These are phyloP conservation scores for Abrus pulchellus DNA, from an alignment of 306 rosid species.

Conservation along the genomic window DNA sequence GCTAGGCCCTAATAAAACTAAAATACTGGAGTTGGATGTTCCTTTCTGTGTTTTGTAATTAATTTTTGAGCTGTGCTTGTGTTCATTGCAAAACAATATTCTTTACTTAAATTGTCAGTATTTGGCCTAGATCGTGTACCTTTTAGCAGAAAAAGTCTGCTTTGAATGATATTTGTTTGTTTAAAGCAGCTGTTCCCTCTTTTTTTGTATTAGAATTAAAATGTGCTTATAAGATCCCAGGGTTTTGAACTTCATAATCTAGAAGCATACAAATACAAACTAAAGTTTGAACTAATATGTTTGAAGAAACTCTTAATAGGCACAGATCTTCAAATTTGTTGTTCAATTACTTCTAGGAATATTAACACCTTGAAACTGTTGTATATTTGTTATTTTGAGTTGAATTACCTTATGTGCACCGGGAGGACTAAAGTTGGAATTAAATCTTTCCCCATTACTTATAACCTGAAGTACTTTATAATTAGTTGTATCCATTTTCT, in stretches of 20 bases:
- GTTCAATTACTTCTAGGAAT: background rate
- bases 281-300: background rate
- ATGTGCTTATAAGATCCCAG: background rate
- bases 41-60: background rate
- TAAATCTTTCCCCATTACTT: background rate
- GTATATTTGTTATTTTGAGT: background rate
- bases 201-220: background rate
- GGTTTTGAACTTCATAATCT: background rate
- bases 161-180: background rate
- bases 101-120: background rate
- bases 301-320: background rate
- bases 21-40: background rate
- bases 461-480: background rate
- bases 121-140: background rate
- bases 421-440: background rate
- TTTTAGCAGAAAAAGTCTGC: background rate
- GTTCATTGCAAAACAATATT: background rate
- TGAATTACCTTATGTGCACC: background rate
- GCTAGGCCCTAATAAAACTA: background rate
- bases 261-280: background rate
- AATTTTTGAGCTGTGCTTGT: conserved; percentile 7
- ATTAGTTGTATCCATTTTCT: background rate
- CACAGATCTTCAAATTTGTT: background rate
- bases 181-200: background rate
- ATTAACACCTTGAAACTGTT: background rate